These are phyloP conservation scores for Pichia ethanolica DNA, from an alignment of 805 yeast genomes.

Conservation along the genomic window DNA sequence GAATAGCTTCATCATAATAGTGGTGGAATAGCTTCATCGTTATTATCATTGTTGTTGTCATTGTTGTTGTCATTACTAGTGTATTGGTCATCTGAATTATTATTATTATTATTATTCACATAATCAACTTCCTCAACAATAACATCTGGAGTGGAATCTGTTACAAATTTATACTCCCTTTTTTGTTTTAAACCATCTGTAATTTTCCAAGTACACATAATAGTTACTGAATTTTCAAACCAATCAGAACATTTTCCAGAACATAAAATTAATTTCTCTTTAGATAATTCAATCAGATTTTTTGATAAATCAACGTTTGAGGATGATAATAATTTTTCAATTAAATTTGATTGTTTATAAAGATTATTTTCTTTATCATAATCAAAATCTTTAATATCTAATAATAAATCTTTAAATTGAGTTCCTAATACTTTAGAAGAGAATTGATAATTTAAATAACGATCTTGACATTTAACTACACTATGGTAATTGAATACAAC, in stretches of 20 bases:
- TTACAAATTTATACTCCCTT: neutral
- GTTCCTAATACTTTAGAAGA: neutral
- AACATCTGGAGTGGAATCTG: neutral
- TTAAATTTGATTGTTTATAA: neutral
- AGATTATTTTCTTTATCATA: neutral
- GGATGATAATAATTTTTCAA: neutral
- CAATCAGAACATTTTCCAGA: neutral
- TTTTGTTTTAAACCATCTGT: neutral
- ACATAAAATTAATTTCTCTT: neutral
- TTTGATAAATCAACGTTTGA: slow-evolving; percentile 1
- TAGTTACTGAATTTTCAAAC: neutral
- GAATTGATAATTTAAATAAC: too few relatives aligned
- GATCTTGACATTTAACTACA: too few relatives aligned
- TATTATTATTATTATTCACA: too few relatives aligned
- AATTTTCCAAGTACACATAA: neutral
- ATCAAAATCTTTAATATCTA: slow-evolving; percentile 7
- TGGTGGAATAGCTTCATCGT: too few relatives aligned
- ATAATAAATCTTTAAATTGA: neutral
- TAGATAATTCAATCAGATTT: neutral
- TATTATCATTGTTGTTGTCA: too few relatives aligned
- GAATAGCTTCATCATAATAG: too few relatives aligned
- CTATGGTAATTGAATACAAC: neutral
- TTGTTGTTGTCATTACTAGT: too few relatives aligned
- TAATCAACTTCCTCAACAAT: neutral
- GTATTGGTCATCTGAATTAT: too few relatives aligned